Percentiles rank a stretch among this genome's conserved stretches.
These are phyloP conservation scores for Bipolaris victoriae DNA, from an alignment of 2,329 filamentous ascomycete genomes.

Conservation along the genomic window DNA sequence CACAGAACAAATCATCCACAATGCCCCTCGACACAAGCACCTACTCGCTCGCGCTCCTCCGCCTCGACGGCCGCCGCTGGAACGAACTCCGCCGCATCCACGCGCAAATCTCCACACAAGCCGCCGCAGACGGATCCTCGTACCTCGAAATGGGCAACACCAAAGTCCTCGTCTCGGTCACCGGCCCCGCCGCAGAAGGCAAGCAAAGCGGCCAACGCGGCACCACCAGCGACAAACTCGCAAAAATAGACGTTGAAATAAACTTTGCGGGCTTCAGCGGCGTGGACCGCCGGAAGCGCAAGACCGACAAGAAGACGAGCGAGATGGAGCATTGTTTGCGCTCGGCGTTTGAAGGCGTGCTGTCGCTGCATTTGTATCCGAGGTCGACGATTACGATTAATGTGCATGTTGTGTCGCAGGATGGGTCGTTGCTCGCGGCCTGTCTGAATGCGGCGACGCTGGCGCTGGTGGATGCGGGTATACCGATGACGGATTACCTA, in stretches of 20 bases:
- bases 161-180: constrained; percentile 91
- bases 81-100: constrained; percentile 91
- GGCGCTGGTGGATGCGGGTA: constrained; percentile 90
- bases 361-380: constrained; percentile 88
- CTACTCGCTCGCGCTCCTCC: constrained; percentile 79
- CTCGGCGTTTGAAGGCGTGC: constrained; percentile 74
- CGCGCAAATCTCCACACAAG: constrained; percentile 89
- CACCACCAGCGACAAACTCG: constrained; percentile 58
- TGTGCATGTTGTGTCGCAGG: constrained; percentile 85
- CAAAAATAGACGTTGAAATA: constrained; percentile 79
- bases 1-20: not conserved
- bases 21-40: constrained; percentile 97
- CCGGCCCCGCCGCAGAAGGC: constrained; percentile 79
- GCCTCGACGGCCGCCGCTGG: constrained; percentile 81
- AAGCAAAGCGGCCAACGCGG: constrained; percentile 56
- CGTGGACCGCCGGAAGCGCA: constrained; percentile 79
- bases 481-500: constrained; percentile 93
- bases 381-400: constrained; percentile 83
- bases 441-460: constrained; percentile 91
- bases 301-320: constrained; percentile 71
- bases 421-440: constrained; percentile 87
- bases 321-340: constrained; percentile 82
- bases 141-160: constrained; percentile 98
- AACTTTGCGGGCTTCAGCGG: constrained; percentile 86
- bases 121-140: constrained; percentile 88